Conservation (phyloP, 2,329 filamentous ascomycete species). For the Calonectria crousiana region DNA sequence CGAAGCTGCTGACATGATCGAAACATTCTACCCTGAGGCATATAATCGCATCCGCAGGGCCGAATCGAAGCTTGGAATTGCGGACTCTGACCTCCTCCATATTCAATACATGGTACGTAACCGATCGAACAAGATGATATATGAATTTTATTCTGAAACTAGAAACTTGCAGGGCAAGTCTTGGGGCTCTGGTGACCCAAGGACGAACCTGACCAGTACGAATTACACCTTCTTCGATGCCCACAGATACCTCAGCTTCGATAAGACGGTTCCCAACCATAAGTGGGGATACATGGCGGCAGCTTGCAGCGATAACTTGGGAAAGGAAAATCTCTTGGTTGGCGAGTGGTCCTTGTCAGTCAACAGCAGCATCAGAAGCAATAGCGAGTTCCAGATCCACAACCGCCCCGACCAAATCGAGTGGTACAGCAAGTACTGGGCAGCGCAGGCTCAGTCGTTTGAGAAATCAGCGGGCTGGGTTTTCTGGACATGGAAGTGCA, state of each 20-base stretch:
- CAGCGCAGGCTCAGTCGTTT: conserved; percentile 66
- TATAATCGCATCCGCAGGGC: conserved; percentile 56
- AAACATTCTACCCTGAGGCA: conserved; percentile 41
- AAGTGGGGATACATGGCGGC: conserved; percentile 63
- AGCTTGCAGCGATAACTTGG: conserved; percentile 61
- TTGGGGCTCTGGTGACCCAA: conserved; percentile 69
- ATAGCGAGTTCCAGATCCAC: conserved; percentile 55
- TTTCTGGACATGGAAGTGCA: conserved; percentile 72
- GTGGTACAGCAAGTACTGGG: conserved; percentile 70
- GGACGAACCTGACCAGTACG: conserved; percentile 55
- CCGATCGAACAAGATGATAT: background rate
- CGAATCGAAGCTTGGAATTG: conserved; percentile 59
- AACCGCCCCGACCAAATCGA: conserved; percentile 47
- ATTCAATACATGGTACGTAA: conserved; percentile 59
- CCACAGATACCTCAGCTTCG: conserved; percentile 71
- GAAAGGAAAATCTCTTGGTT: conserved; percentile 59
- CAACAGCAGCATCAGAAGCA: conserved; percentile 60
- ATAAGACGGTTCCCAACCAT: conserved; percentile 54
- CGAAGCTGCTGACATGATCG: conserved; percentile 43
- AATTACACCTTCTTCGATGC: conserved; percentile 66
- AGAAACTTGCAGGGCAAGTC: conserved; percentile 46
- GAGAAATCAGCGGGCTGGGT: conserved; percentile 68
- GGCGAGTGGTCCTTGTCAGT: conserved; percentile 71
- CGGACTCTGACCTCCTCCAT: conserved; percentile 59
- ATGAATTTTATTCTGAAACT: background rate